Percentiles rank a stretch among this genome's conserved stretches.
Conservation (phyloP, 2,329 filamentous ascomycete species). For the Aspergillus udagawae region DNA sequence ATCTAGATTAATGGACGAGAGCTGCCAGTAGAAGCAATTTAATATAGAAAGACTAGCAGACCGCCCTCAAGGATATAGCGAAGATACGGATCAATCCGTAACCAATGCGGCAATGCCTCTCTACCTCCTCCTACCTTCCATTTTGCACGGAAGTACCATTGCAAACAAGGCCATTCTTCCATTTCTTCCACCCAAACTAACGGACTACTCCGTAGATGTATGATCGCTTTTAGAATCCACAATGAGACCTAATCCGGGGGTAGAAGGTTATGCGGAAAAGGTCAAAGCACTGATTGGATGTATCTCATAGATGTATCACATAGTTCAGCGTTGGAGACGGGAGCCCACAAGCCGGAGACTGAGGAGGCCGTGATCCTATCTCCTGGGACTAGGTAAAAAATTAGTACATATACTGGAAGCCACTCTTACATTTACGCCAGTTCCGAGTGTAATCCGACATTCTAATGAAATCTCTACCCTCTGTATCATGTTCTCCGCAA, state of each 20-base stretch:
- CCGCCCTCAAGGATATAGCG: too few species aligned
- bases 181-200: not conserved
- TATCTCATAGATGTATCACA: slow-evolving; percentile 18
- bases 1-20: not conserved
- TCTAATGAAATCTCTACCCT: not conserved
- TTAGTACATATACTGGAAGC: not conserved
- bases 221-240: not conserved
- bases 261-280: not conserved
- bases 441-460: not conserved
- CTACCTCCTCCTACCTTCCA: too few species aligned
- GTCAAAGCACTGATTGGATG: not conserved
- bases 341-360: not conserved
- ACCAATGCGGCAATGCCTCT: too few species aligned
- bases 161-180: not conserved
- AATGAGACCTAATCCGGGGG: not conserved
- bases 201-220: not conserved
- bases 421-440: not conserved
- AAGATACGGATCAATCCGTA: too few species aligned
- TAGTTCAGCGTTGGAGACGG: slow-evolving; percentile 1
- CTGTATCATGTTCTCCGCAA: not conserved
- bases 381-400: not conserved
- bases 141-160: not conserved
- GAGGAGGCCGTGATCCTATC: not conserved
- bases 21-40: not conserved
- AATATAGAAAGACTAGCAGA: too few species aligned